Evolutionary conservation across 768 basidiomycete species (phyloP).

Genomic region (Boletales sp.): DNA sequence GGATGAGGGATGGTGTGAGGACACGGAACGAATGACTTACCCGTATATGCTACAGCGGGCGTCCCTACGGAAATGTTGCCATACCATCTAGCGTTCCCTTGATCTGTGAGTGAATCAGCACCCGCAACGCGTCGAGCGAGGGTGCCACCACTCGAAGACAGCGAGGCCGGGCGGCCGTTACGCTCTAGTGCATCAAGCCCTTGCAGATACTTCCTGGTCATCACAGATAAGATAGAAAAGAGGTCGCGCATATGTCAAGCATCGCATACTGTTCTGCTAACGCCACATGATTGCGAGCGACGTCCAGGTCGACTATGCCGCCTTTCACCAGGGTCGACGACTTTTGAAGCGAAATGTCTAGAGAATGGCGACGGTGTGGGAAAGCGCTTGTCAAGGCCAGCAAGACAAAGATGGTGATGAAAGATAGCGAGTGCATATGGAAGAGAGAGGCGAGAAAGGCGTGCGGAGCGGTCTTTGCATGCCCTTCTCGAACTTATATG

Average conservation of each 20-base stretch:
- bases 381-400: slow-evolving; percentile 15
- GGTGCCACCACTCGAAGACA: not conserved
- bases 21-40: slow-evolving; percentile 6
- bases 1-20: not conserved
- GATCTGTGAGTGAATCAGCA: slow-evolving; percentile 11
- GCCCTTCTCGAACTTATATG: slow-evolving; percentile 5
- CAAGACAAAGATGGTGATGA: slow-evolving; percentile 6
- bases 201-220: slow-evolving; percentile 15
- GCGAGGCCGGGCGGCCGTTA: not conserved
- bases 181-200: slow-evolving; percentile 10
- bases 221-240: slow-evolving; percentile 2
- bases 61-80: slow-evolving; percentile 24
- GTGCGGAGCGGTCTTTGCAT: not conserved
- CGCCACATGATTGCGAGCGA: slow-evolving; percentile 13
- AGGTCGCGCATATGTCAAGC: not conserved
- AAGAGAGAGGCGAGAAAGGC: not conserved
- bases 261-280: slow-evolving; percentile 6
- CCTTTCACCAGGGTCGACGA: slow-evolving; percentile 5
- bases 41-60: slow-evolving; percentile 15
- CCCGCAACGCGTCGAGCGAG: slow-evolving; percentile 5
- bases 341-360: slow-evolving; percentile 20
- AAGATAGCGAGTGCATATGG: slow-evolving; percentile 9
- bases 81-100: slow-evolving; percentile 20
- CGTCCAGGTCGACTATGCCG: slow-evolving; percentile 17
- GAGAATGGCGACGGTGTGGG: slow-evolving; percentile 3